Evolutionary conservation across 768 basidiomycete species (phyloP), one percentile per base, ranked within the genome.

Genomic region (Russula olivacea): DNA sequence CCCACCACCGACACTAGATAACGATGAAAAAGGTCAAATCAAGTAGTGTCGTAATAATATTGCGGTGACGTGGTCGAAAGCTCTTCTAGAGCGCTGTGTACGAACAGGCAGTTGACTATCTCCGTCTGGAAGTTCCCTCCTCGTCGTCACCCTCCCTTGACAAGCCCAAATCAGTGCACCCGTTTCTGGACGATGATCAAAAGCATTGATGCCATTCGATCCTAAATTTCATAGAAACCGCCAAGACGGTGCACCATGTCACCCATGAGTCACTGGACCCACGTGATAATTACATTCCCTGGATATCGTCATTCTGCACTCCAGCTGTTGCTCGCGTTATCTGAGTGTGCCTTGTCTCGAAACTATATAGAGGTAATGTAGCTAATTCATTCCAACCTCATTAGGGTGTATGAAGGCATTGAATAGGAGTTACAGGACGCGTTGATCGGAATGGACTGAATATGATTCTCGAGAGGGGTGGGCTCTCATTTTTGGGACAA

Each of bases 141-240:
- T 93, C 80, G 86, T 81, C n/a, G 88, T 93, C 55, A 90, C 91
- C 28, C 75, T 93, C 1, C 91, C 90, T 2, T 78, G 73, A 1
- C 61, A 69, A 34, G 84, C 85, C 1, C 80, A n/a, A 10, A 73
- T 90, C 6, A 76, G 77, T 25, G 82, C 84, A 0, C 81, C 82
- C 30, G 87, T 66, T 89, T 89, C 78, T 89, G 81, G 76, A 87
- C 84, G 1, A 86, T 87, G 11, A 75, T 78, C 70, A 87, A 87
- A 76, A 79, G 78, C 73, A 80, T 84, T 61, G 80, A 72, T 58
- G 83, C 85, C 62, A 69, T 79, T 56, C 83, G 83, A 17, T 75
- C 74, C 3, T 75, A n/a, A 11, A 19, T 53, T 77, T 80, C 17
- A 32, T 32, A 85, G 89, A 1, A 92, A 91, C 73, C 82, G 88